phyloP scores from a whole-genome alignment of 257 asterid species.

The Solanum infundibuliforme region DNA sequence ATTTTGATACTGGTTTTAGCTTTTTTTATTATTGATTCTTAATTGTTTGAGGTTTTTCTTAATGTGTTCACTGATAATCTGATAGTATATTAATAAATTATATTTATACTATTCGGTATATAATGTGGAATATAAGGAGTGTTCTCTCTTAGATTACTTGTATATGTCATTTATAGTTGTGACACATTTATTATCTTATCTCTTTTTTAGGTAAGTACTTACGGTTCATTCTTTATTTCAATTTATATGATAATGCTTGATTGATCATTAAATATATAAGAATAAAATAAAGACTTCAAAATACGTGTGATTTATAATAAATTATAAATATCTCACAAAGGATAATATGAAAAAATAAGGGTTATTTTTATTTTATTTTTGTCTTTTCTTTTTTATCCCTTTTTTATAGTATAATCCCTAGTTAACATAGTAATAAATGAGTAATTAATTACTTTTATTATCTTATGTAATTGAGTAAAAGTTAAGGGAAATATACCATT shows the following conservation, averaged over 20 bases:
- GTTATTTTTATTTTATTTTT: accelerated
- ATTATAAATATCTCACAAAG: background rate
- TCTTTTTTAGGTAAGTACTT: background rate
- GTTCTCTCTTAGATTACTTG: background rate
- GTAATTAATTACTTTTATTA: background rate
- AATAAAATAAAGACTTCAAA: background rate
- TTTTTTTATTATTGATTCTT: too few species aligned
- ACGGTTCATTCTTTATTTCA: too few species aligned
- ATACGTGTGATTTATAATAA: background rate
- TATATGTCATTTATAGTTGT: background rate
- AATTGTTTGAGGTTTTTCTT: background rate
- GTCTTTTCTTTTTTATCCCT: background rate
- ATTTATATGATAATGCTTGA: too few species aligned
- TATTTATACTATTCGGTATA: too few species aligned
- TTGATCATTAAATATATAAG: background rate
- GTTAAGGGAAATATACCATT: background rate
- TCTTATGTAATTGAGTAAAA: background rate
- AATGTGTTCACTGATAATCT: too few species aligned
- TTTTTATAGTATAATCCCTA: background rate
- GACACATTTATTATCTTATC: background rate
- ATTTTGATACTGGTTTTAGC: background rate
- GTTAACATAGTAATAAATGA: background rate
- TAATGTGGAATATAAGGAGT: background rate
- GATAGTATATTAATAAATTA: too few species aligned
- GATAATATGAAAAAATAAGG: too few species aligned